These are phyloP conservation scores for Saussurea involucrata DNA, from an alignment of 129 eudicot species.

Conservation along the genomic window DNA sequence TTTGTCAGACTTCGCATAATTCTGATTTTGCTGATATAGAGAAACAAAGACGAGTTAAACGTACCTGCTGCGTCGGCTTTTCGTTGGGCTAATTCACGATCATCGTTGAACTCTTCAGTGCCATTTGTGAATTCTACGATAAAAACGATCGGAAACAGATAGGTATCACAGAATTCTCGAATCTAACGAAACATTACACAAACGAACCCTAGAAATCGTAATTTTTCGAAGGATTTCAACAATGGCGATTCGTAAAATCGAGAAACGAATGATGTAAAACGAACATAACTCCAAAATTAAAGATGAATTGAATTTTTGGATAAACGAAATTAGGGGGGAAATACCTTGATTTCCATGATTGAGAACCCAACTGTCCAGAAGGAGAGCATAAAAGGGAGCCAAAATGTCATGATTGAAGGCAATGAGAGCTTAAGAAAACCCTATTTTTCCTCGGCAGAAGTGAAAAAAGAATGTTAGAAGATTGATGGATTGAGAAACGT, in stretches of 20 bases:
- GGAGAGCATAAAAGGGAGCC: conserved; percentile 60
- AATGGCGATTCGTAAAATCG: not conserved
- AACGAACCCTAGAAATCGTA: conserved; percentile 4
- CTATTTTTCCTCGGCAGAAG: conserved; percentile 25
- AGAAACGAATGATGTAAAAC: conserved; percentile 8
- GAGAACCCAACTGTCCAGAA: conserved; percentile 57
- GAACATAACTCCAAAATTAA: not conserved
- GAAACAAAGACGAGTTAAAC: not conserved
- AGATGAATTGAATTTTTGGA: not conserved
- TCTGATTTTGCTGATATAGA: not conserved
- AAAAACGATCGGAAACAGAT: not conserved
- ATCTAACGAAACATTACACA: not conserved
- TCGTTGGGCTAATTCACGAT: conserved; percentile 73
- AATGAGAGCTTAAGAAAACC: conserved; percentile 48
- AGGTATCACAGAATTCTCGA: not conserved
- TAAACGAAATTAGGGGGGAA: not conserved
- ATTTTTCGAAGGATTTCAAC: not conserved
- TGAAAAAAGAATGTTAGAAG: too few species aligned
- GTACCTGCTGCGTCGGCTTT: conserved; percentile 88
- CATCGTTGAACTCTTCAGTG: conserved; percentile 58
- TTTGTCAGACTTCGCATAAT: conserved; percentile 2
- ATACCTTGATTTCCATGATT: conserved; percentile 67
- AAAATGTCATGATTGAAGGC: conserved; percentile 54
- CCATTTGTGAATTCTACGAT: conserved; percentile 5
- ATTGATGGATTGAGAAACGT: too few species aligned